Conservation (phyloP, 225 moss, liverwort and hornwort species). For the Lunularia cruciata region DNA sequence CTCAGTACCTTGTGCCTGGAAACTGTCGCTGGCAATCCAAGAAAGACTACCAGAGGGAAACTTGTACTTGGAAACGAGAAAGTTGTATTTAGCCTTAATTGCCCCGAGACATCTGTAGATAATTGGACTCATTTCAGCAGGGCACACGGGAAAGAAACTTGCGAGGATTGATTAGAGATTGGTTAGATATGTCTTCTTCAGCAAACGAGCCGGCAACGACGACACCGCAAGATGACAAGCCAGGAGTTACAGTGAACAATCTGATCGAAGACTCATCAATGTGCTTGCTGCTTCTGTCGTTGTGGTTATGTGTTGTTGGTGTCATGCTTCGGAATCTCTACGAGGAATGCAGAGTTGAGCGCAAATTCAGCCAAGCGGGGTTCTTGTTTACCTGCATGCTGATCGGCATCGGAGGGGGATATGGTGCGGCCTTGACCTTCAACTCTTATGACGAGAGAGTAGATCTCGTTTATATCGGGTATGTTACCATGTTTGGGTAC, state of each 20-base stretch:
- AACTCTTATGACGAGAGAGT: conserved; percentile 21
- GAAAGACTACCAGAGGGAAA: no score
- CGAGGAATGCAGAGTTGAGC: conserved; percentile 27
- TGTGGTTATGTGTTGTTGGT: conserved; percentile 23
- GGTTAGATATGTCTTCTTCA: no score
- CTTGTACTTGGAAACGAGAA: no score
- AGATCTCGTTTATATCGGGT: conserved; percentile 27
- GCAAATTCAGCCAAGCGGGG: conserved; percentile 24
- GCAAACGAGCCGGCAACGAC: no score
- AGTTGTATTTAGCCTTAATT: no score
- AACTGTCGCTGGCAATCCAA: no score
- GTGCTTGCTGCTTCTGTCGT: conserved; percentile 21
- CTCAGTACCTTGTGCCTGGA: no score
- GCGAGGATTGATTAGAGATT: no score
- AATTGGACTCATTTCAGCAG: no score
- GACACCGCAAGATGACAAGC: conserved; percentile 10
- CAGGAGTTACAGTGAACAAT: conserved; percentile 18
- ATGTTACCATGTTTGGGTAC: conserved; percentile 12
- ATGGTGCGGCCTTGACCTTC: conserved; percentile 20
- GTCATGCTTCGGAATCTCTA: conserved; percentile 26
- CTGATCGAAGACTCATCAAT: conserved; percentile 25
- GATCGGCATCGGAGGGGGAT: conserved; percentile 23
- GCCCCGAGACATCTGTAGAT: no score
- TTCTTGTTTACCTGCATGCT: conserved; percentile 16
- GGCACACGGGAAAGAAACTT: no score